Percentiles rank a stretch among this genome's conserved stretches.
These are phyloP conservation scores for Beauveria pseudobassiana DNA, from an alignment of 2,329 filamentous ascomycete species.

Conservation along the genomic window DNA sequence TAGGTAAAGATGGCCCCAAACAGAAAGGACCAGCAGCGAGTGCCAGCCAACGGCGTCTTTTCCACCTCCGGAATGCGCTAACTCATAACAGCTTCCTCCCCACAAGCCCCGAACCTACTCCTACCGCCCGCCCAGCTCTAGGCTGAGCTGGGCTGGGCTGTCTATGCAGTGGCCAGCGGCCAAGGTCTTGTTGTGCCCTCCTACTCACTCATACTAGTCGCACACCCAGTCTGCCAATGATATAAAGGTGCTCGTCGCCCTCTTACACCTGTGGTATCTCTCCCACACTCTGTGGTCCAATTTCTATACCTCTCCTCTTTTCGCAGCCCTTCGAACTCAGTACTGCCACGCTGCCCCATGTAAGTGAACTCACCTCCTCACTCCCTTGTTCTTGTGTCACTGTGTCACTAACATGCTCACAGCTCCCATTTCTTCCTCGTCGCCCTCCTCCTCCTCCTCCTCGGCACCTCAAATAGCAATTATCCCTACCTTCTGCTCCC, in stretches of 20 bases:
- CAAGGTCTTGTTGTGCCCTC: background rate
- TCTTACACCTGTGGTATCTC: background rate
- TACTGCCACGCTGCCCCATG: background rate
- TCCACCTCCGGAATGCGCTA: no score
- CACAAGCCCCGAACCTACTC: no score
- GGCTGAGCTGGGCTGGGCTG: background rate
- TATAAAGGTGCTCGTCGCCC: slow-evolving; percentile 2
- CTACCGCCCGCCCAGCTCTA: no score
- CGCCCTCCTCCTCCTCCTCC: background rate
- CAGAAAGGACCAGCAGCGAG: no score
- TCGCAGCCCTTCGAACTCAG: background rate
- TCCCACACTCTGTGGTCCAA: background rate
- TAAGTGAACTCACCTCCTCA: background rate
- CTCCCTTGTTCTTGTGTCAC: background rate
- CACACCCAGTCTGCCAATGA: slow-evolving; percentile 4
- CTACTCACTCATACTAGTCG: background rate
- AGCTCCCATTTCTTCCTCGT: background rate
- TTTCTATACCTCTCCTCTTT: background rate
- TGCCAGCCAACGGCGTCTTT: no score
- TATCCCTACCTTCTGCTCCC: background rate
- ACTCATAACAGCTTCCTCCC: no score
- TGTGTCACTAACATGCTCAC: background rate
- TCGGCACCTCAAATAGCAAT: background rate
- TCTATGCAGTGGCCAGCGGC: background rate
- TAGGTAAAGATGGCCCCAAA: no score